Evolutionary conservation across 768 basidiomycete species (phyloP), one percentile per base, ranked within the genome.

Genomic region (Zangia roseola): DNA sequence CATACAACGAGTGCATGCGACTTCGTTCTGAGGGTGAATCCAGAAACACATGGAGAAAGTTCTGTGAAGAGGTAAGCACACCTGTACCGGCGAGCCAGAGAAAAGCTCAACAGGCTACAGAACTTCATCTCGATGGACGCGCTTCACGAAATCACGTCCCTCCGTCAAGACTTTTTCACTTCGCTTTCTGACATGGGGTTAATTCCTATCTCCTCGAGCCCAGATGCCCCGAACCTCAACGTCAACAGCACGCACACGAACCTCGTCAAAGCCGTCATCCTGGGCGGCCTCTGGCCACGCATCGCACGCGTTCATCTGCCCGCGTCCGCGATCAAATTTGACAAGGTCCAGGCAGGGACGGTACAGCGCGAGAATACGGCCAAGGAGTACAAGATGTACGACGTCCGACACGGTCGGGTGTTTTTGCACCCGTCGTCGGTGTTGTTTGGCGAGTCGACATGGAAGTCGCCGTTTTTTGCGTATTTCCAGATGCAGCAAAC

Each of bases 201-300:
- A 59, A 71, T 87, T 33, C 77, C 80, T 2, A 58, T 71, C 1
- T 65, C 69, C 21, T 74, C 77, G 10, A 71, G 62, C 2, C 75
- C 83, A 0, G 65, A 70, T 10, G 71, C 76, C 2, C 64, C 78
- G 1, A 67, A 68, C 17, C 76, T 91, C 43, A 93, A 91, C 56
- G 62, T 68, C 31, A 85, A 91, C 64, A 79, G 79, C 49, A 59
- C 69, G 1, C 83, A 90, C 57, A 73, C 76, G 31, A 91, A 87
- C 61, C 77, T 97, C 21, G 68, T 97, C 59, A 95, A 95, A 66
- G 81, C 83, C 6, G 79, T 94, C 52, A 76, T 97, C 28, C 79
- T 92, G 12, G 92, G 91, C 8, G 93, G 91, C 2, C 76, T 95
- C 19, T 94, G 90, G 81, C 92, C 91, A 3, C 82, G 86, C 24